These are phyloP conservation scores for Arxiozyma bovina DNA, from an alignment of 1,139 yeast species.

Conservation along the genomic window DNA sequence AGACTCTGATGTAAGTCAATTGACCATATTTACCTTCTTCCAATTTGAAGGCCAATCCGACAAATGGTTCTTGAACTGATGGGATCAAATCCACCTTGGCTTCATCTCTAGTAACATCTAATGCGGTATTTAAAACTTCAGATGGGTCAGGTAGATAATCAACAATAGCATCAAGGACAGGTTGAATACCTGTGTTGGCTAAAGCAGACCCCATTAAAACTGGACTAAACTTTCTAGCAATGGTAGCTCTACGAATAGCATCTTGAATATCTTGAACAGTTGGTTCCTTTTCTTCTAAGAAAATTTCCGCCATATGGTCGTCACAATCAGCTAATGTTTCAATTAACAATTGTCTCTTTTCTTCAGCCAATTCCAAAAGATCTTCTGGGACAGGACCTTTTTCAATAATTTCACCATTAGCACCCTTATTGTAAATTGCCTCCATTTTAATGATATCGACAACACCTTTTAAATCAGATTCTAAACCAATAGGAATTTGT, in stretches of 20 bases:
- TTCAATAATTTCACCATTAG: constrained; percentile 73
- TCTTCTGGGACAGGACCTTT: constrained; percentile 66
- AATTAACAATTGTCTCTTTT: constrained; percentile 71
- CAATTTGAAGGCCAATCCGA: constrained; percentile 92
- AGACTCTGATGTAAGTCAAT: constrained; percentile 89
- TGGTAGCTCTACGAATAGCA: constrained; percentile 94
- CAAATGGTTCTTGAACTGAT: constrained; percentile 68
- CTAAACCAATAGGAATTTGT: constrained; percentile 95
- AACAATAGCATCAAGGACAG: constrained; percentile 91
- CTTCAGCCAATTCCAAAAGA: constrained; percentile 65
- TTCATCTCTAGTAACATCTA: constrained; percentile 66
- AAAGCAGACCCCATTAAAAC: constrained; percentile 97
- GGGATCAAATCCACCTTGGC: constrained; percentile 69
- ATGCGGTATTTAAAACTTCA: constrained; percentile 81
- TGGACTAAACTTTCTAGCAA: constrained; percentile 94
- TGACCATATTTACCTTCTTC: constrained; percentile 99
- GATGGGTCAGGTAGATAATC: constrained; percentile 94
- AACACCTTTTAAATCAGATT: constrained; percentile 73
- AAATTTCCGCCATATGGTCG: constrained; percentile 91
- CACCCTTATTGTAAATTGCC: constrained; percentile 82
- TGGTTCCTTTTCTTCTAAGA: constrained; percentile 84
- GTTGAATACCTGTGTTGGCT: constrained; percentile 92
- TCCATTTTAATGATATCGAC: constrained; percentile 85
- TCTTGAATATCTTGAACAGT: constrained; percentile 68
- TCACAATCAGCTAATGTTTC: constrained; percentile 97